Conservation (phyloP, 108 stramenopile genomes). For the Poteriospumella lacustris region DNA sequence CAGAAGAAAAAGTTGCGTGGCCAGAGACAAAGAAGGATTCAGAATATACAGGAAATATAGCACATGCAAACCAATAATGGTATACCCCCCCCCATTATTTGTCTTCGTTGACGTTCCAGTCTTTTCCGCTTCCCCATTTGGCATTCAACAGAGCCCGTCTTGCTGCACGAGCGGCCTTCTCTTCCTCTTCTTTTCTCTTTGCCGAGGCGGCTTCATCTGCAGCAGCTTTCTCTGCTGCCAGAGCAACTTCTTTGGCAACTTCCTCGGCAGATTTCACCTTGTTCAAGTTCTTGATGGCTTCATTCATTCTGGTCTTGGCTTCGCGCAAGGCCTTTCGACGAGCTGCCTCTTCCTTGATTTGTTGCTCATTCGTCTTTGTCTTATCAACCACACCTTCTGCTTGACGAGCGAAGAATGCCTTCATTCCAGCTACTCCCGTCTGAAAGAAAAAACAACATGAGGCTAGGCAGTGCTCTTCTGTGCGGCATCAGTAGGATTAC, state of each 20-base stretch:
- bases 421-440: slow-evolving; percentile 13
- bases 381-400: not conserved
- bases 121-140: slow-evolving; percentile 17
- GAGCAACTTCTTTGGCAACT: not conserved
- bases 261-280: not conserved
- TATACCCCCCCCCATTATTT: too few species aligned
- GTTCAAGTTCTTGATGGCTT: not conserved
- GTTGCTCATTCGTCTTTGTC: slow-evolving; percentile 12
- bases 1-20: too few species aligned
- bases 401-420: slow-evolving; percentile 5
- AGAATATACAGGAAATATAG: too few species aligned
- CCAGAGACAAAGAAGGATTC: too few species aligned
- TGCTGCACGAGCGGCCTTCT: slow-evolving; percentile 11
- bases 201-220: not conserved
- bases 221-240: not conserved
- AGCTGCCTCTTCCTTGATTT: slow-evolving; percentile 4
- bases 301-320: not conserved
- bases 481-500: not conserved
- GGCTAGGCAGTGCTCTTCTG: not conserved
- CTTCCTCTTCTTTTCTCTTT: not conserved
- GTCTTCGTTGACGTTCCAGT: too few species aligned
- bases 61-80: too few species aligned
- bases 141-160: slow-evolving; percentile 5
- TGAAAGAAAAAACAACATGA: not conserved
- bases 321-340: not conserved